Conservation (phyloP, 192 early-diverging fungal species). For the Rhizoclosmatium globosum region DNA sequence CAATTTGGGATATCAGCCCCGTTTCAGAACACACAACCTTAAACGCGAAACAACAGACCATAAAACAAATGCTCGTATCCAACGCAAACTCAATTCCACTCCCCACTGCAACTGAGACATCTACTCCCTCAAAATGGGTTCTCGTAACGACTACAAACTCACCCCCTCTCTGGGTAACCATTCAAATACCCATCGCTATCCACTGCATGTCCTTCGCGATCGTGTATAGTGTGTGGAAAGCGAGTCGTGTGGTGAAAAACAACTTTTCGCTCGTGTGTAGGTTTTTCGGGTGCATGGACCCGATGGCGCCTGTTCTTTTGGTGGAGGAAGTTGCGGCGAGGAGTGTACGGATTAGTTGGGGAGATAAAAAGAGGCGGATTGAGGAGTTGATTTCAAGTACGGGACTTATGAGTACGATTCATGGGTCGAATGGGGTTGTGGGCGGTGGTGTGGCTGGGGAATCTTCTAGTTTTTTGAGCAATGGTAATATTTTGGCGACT, state of each 20-base stretch:
- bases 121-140: not conserved
- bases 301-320: conserved; percentile 34
- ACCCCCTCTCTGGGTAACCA: not conserved
- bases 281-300: conserved; percentile 46
- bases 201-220: conserved; percentile 48
- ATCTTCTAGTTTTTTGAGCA: not conserved
- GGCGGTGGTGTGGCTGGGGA: not conserved
- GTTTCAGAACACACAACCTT: not conserved
- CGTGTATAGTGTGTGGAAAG: conserved; percentile 40
- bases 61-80: not conserved
- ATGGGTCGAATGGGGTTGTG: not conserved
- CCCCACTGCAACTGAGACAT: not conserved
- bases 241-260: conserved; percentile 23
- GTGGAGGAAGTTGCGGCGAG: conserved; percentile 41
- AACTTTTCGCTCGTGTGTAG: conserved; percentile 42
- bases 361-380: not conserved
- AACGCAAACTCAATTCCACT: not conserved
- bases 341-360: conserved; percentile 42
- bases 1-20: conserved; percentile 45
- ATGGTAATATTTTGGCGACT: not conserved
- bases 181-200: conserved; percentile 46
- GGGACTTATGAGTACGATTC: too few relatives aligned
- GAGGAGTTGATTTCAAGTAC: not conserved
- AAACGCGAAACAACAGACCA: not conserved
- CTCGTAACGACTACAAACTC: not conserved